phyloP scores from a whole-genome alignment of 2,329 filamentous ascomycete genomes.

The Sclerotiophoma versabilis region DNA sequence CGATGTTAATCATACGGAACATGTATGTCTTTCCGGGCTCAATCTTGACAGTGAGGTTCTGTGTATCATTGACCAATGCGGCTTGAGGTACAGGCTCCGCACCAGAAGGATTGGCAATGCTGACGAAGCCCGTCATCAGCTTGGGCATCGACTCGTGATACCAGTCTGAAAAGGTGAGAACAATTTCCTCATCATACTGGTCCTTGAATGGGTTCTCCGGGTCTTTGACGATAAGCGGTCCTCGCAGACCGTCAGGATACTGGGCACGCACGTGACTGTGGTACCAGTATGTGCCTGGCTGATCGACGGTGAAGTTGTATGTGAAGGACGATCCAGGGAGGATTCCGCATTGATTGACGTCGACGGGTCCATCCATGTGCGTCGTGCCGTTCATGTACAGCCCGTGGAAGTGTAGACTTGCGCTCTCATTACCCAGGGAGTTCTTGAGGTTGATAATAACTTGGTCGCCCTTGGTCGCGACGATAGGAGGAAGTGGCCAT shows the following conservation, averaged over 20 bases:
- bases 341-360: constrained; percentile 66
- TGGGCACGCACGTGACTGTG: constrained; percentile 70
- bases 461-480: constrained; percentile 76
- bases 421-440: constrained; percentile 67
- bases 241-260: constrained; percentile 73
- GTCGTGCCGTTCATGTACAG: constrained; percentile 79
- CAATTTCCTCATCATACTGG: constrained; percentile 65
- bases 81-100: constrained; percentile 72
- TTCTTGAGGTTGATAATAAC: constrained; percentile 75
- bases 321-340: constrained; percentile 68
- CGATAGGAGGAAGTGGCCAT: constrained; percentile 76
- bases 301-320: constrained; percentile 62
- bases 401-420: constrained; percentile 78
- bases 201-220: constrained; percentile 59
- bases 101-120: constrained; percentile 61
- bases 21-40: constrained; percentile 66
- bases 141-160: constrained; percentile 67
- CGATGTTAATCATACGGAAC: constrained; percentile 73
- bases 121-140: constrained; percentile 56
- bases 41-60: constrained; percentile 54
- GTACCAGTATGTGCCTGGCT: constrained; percentile 68
- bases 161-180: constrained; percentile 75
- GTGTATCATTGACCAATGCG: constrained; percentile 69
- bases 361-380: constrained; percentile 75
- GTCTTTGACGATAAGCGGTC: constrained; percentile 71